phyloP scores from a whole-genome alignment of 805 yeast species.

The Ogataea trehaloabstinens region DNA sequence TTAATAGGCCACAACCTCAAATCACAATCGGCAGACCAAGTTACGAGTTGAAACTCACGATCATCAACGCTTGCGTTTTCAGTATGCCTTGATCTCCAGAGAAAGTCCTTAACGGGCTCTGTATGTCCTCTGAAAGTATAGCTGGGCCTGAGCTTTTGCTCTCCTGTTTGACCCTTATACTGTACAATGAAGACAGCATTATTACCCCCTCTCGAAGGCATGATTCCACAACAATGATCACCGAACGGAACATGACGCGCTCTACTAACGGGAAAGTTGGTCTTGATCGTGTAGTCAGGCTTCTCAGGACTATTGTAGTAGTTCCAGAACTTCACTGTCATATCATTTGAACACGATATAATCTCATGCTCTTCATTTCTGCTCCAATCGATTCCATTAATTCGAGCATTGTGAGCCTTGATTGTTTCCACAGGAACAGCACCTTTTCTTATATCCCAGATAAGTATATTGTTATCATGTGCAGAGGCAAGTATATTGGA shows the following conservation, averaged over 20 bases:
- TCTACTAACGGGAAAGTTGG: constrained; percentile 85
- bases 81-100: constrained; percentile 73
- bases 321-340: constrained; percentile 82
- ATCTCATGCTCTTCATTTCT: constrained; percentile 56
- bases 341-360: constrained; percentile 84
- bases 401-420: constrained; percentile 77
- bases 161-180: constrained; percentile 37
- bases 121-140: constrained; percentile 75
- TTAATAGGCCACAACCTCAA: constrained; percentile 75
- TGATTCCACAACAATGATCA: constrained; percentile 71
- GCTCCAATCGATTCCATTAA: constrained; percentile 87
- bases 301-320: constrained; percentile 37
- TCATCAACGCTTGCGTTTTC: constrained; percentile 48
- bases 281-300: constrained; percentile 58
- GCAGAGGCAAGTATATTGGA: constrained; percentile 79
- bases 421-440: constrained; percentile 68
- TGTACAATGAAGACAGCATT: constrained; percentile 59
- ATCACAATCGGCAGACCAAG: constrained; percentile 92
- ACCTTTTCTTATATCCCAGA: constrained; percentile 90
- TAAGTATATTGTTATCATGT: constrained; percentile 73
- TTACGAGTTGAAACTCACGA: constrained; percentile 84
- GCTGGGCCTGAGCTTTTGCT: constrained; percentile 46
- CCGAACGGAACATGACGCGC: constrained; percentile 92
- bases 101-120: constrained; percentile 81
- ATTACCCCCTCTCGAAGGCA: constrained; percentile 88